Conservation (phyloP, 225 moss, liverwort and hornwort species). For the Asterella californica region DNA sequence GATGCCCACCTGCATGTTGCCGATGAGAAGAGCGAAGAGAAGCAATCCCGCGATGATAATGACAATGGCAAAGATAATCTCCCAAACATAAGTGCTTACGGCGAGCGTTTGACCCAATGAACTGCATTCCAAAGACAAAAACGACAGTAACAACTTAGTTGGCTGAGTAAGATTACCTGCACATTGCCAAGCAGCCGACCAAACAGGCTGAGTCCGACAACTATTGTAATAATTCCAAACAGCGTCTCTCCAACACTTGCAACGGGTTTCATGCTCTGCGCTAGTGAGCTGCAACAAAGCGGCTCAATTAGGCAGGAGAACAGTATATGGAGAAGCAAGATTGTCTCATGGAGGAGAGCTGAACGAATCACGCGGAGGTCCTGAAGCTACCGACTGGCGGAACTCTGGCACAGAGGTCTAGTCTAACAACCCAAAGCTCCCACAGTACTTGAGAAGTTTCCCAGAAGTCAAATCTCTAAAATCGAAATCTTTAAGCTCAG, state of each 20-base stretch:
- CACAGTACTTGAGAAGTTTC: not conserved
- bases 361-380: not conserved
- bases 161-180: slow-evolving; percentile 20
- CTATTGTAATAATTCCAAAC: slow-evolving; percentile 1
- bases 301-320: not conserved
- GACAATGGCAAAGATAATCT: slow-evolving; percentile 75
- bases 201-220: slow-evolving; percentile 16
- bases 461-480: not conserved
- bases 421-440: not conserved
- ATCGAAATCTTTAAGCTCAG: too few species aligned
- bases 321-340: not conserved
- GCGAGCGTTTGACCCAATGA: slow-evolving; percentile 58
- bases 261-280: slow-evolving; percentile 3
- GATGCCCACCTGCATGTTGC: slow-evolving; percentile 85
- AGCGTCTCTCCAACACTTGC: slow-evolving; percentile 21
- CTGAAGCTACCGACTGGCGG: not conserved
- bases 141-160: slow-evolving; percentile 5
- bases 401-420: not conserved
- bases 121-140: slow-evolving; percentile 47
- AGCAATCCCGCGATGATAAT: slow-evolving; percentile 73
- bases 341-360: not conserved
- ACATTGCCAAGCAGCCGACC: slow-evolving; percentile 25
- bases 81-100: slow-evolving; percentile 78
- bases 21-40: slow-evolving; percentile 83
- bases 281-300: slow-evolving; percentile 16